phyloP scores from a whole-genome alignment of 1,284 basidiomycete genomes.

The Cryptococcus sp. region DNA sequence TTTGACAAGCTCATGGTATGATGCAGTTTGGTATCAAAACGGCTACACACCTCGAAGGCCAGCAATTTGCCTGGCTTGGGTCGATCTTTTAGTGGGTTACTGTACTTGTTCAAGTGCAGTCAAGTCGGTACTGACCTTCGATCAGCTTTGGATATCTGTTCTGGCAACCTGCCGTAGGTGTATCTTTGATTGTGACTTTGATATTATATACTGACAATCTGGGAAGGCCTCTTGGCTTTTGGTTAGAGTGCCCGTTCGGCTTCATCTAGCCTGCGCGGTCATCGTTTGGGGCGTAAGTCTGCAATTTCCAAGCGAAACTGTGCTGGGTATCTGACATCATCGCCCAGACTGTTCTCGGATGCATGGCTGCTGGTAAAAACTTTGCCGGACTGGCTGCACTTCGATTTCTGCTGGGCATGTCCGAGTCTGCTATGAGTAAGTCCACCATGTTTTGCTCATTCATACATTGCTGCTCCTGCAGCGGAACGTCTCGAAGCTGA shows the following conservation, averaged over 20 bases:
- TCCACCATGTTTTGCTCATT: no score
- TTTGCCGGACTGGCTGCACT: constrained; percentile 14
- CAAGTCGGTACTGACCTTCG: not conserved
- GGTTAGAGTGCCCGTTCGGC: constrained; percentile 1
- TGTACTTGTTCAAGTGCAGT: not conserved
- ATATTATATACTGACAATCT: no score
- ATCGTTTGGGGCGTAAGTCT: constrained; percentile 6
- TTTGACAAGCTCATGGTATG: no score
- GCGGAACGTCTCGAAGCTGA: not conserved
- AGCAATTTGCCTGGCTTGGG: constrained; percentile 17
- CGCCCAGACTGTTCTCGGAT: not conserved
- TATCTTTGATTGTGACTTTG: no score
- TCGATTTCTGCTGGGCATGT: constrained; percentile 25
- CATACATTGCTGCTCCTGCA: no score
- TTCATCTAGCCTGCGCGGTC: constrained; percentile 8
- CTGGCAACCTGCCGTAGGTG: constrained; percentile 9
- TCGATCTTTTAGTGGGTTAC: constrained; percentile 4
- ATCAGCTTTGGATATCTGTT: constrained; percentile 14
- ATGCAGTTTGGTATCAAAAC: constrained; percentile 4
- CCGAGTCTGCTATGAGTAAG: constrained; percentile 16
- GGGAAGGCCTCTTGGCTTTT: not conserved
- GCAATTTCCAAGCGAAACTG: no score
- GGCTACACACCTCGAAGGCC: constrained; percentile 7
- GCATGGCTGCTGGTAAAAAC: constrained; percentile 20
- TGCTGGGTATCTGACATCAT: no score